phyloP scores from a whole-genome alignment of 371 early-diverging fungal genomes.

The Apophysomyces elegans region DNA sequence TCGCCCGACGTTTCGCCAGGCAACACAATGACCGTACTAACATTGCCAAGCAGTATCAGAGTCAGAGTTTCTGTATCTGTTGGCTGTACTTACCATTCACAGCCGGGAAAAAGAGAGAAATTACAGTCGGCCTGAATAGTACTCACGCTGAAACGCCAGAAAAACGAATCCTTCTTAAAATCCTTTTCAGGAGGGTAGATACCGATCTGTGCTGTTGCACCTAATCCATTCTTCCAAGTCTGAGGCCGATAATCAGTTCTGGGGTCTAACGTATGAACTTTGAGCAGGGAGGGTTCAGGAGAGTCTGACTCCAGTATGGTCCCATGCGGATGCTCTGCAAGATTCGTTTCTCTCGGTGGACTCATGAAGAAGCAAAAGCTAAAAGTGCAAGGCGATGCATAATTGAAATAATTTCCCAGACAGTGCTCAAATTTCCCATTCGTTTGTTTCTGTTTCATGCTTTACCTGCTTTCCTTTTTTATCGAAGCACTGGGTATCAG shows the following conservation, averaged over 20 bases:
- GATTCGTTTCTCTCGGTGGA: background rate
- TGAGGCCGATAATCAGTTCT: constrained; percentile 27
- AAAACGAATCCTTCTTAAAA: constrained; percentile 52
- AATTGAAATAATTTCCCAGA: background rate
- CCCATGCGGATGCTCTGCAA: constrained; percentile 2
- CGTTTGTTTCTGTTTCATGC: background rate
- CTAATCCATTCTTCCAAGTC: constrained; percentile 68
- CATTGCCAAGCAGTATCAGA: background rate
- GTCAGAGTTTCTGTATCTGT: background rate
- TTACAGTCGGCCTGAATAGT: constrained; percentile 52
- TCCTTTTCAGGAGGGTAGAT: constrained; percentile 52
- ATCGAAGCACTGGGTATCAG: no score
- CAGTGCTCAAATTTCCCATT: background rate
- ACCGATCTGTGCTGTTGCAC: constrained; percentile 58
- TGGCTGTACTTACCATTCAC: constrained; percentile 48
- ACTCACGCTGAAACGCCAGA: constrained; percentile 57
- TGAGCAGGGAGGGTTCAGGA: constrained; percentile 34
- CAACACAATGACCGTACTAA: constrained; percentile 29
- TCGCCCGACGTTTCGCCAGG: constrained; percentile 13
- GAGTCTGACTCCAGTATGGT: constrained; percentile 34
- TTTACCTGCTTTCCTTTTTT: background rate
- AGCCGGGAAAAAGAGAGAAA: constrained; percentile 62
- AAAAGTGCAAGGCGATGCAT: background rate
- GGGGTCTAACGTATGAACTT: constrained; percentile 21
- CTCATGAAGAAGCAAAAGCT: background rate